These are phyloP conservation scores for Plectosphaerella sp. DNA, from an alignment of 2,329 filamentous ascomycete species.

Conservation along the genomic window DNA sequence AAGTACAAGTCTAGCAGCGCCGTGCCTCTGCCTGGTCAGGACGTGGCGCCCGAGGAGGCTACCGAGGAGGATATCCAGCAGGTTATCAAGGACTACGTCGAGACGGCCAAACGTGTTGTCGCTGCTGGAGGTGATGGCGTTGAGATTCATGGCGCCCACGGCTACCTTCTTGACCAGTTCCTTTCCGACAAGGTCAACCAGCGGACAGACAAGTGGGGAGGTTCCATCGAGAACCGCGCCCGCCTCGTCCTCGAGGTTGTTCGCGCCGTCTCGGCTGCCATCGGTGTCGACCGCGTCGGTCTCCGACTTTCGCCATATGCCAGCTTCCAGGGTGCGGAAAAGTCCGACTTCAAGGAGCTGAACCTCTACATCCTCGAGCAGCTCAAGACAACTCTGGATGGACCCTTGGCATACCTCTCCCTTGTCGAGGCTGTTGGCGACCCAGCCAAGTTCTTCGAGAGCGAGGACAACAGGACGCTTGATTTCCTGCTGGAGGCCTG, in stretches of 20 bases:
- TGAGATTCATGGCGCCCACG: conserved; percentile 62
- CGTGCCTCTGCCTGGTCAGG: conserved; percentile 1
- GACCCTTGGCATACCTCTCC: conserved; percentile 26
- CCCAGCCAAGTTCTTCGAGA: conserved; percentile 9
- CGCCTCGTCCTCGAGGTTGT: conserved; percentile 55
- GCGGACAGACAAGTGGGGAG: conserved; percentile 62
- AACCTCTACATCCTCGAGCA: conserved; percentile 18
- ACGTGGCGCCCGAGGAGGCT: conserved; percentile 15
- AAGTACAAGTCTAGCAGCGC: conserved; percentile 6
- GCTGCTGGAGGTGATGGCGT: conserved; percentile 72
- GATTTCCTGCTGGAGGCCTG: conserved; percentile 24
- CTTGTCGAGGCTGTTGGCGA: conserved; percentile 28
- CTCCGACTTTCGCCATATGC: conserved; percentile 26
- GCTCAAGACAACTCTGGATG: conserved; percentile 18
- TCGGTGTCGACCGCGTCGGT: conserved; percentile 39
- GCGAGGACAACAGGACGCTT: conserved; percentile 12
- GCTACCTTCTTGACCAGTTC: conserved; percentile 65
- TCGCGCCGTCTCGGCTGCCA: conserved; percentile 42
- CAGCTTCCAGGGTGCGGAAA: conserved; percentile 11
- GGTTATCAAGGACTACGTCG: conserved; percentile 59
- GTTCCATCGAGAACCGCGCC: conserved; percentile 61
- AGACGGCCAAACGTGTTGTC: conserved; percentile 55
- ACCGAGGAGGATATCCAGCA: conserved; percentile 57
- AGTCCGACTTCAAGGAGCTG: conserved; percentile 21
- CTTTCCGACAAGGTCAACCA: conserved; percentile 54